Conservation (phyloP, 1,284 basidiomycete genomes). For the Earliella scabrosa region DNA sequence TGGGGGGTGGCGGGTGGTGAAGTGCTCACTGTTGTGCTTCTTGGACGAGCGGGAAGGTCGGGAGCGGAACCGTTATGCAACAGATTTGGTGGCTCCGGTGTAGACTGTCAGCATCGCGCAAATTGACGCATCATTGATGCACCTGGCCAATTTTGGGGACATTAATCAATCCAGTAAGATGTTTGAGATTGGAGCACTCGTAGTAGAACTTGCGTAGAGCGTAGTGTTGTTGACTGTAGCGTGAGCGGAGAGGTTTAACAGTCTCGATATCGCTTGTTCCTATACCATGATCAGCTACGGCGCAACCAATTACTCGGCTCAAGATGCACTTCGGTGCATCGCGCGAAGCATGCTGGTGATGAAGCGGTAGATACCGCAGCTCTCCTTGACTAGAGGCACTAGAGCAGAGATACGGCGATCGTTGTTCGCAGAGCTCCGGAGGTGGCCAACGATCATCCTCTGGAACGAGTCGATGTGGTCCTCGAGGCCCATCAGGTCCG, state of each 20-base stretch:
- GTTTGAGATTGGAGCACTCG: slow-evolving; percentile 96
- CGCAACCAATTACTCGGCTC: not conserved
- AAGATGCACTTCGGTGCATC: slow-evolving; percentile 85
- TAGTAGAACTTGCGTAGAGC: slow-evolving; percentile 95
- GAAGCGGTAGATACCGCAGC: slow-evolving; percentile 96
- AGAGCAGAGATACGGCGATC: slow-evolving; percentile 94
- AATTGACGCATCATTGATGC: slow-evolving; percentile 22
- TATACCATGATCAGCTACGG: slow-evolving; percentile 35
- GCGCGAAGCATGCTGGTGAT: slow-evolving; percentile 97
- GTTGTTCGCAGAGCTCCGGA: slow-evolving; percentile 89
- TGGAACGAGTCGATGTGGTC: slow-evolving; percentile 98
- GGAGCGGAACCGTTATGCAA: slow-evolving; percentile 83
- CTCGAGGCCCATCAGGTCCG: slow-evolving; percentile 93
- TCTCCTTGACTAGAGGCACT: slow-evolving; percentile 95
- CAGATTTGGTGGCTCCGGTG: slow-evolving; percentile 92
- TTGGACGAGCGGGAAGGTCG: slow-evolving; percentile 87
- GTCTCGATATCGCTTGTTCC: slow-evolving; percentile 89
- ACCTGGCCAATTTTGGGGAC: slow-evolving; percentile 94
- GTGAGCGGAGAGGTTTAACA: slow-evolving; percentile 82
- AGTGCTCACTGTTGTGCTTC: slow-evolving; percentile 57
- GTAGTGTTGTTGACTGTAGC: slow-evolving; percentile 89
- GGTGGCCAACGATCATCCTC: slow-evolving; percentile 93
- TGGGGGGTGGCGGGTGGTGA: slow-evolving; percentile 72
- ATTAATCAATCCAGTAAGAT: slow-evolving; percentile 93
- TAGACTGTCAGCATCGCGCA: not conserved